Conservation (phyloP, 2,329 filamentous ascomycete genomes). For the Coniosporium tulheliwenetii region DNA sequence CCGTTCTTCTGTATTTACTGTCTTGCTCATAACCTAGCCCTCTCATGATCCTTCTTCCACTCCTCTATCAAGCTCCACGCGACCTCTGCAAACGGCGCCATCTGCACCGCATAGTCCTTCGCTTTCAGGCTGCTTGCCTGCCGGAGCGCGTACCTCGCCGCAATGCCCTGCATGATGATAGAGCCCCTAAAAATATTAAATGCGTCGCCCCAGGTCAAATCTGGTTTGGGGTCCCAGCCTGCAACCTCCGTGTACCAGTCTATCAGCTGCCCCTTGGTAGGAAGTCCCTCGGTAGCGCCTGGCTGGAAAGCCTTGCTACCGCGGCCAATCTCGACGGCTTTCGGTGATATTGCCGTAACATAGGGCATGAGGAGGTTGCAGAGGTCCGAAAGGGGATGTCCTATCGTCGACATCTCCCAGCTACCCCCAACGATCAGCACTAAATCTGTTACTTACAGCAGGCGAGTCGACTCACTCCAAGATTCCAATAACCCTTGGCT, state of each 20-base stretch:
- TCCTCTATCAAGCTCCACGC: constrained; percentile 59
- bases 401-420: constrained; percentile 97
- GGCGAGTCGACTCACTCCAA: constrained; percentile 46
- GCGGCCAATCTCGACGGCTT: constrained; percentile 21
- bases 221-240: constrained; percentile 52
- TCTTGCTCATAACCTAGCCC: constrained; percentile 17
- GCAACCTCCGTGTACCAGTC: constrained; percentile 52
- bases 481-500: constrained; percentile 78
- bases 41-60: constrained; percentile 23
- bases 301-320: constrained; percentile 41
- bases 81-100: constrained; percentile 57
- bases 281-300: constrained; percentile 50
- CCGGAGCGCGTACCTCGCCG: constrained; percentile 65
- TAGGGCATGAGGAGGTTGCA: constrained; percentile 53
- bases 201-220: constrained; percentile 47
- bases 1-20: neutral
- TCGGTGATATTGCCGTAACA: constrained; percentile 21
- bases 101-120: constrained; percentile 51
- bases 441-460: neutral
- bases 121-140: constrained; percentile 86
- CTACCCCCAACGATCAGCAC: neutral
- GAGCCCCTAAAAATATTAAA: constrained; percentile 44
- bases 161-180: constrained; percentile 75
- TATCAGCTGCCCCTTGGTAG: constrained; percentile 41
- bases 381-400: constrained; percentile 86